These are phyloP conservation scores for Ustilago lituana DNA, from an alignment of 1,284 basidiomycete genomes.

Conservation along the genomic window DNA sequence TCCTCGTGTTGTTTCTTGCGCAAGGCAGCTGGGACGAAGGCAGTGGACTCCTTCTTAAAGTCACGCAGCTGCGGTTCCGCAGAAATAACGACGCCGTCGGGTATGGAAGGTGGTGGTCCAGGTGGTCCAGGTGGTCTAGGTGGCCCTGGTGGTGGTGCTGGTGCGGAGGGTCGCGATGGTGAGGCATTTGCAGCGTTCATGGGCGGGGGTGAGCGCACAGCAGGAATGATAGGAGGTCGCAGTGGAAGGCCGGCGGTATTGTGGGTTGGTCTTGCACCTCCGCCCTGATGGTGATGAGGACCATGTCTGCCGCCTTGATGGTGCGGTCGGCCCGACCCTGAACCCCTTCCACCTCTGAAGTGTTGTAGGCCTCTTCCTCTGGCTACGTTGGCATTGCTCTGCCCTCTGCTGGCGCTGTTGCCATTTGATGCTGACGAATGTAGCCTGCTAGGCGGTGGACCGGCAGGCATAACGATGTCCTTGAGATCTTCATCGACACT, in stretches of 20 bases:
- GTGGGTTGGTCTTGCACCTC: background rate
- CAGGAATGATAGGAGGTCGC: constrained; percentile 6
- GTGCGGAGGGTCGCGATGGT: background rate
- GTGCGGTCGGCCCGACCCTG: constrained; percentile 1
- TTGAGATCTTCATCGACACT: constrained; percentile 57
- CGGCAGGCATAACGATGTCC: constrained; percentile 61
- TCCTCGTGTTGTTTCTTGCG: constrained; percentile 54
- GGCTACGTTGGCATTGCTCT: background rate
- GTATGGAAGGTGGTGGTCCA: constrained; percentile 33
- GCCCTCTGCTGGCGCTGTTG: background rate
- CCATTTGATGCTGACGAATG: too few relatives aligned
- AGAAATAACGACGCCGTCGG: constrained; percentile 43
- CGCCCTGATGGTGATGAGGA: background rate
- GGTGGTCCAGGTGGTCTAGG: constrained; percentile 13
- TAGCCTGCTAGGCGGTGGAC: constrained; percentile 60
- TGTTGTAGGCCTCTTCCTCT: background rate
- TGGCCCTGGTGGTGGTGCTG: too few relatives aligned
- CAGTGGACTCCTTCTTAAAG: constrained; percentile 60
- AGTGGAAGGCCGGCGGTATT: background rate
- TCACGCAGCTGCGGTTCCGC: constrained; percentile 64
- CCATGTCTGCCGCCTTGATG: constrained; percentile 7
- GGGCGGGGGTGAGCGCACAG: constrained; percentile 2
- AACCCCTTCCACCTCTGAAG: constrained; percentile 4
- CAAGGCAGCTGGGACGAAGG: constrained; percentile 62
- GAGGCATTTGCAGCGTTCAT: background rate